Base-by-base conservation (phyloP, 2,329 filamentous ascomycete genomes). In the Nothophaeocryptopus gaeumannii region DNA sequence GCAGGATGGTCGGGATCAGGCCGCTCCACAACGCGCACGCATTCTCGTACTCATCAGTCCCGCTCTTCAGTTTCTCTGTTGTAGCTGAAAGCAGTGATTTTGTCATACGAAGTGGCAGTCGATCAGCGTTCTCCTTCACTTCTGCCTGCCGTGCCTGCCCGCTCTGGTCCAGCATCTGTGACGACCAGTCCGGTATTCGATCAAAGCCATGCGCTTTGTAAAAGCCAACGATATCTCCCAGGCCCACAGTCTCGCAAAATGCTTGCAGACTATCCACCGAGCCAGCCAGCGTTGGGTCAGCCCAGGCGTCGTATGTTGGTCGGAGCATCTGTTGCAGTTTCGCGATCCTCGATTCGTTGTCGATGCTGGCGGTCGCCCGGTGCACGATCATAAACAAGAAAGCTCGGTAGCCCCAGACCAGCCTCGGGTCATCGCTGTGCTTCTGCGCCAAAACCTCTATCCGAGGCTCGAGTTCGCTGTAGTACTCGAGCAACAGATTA, bases 351-450 rank as follows among this genome's bases (percentile, higher is more conserved):
- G 82, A 72, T n/a, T 77, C 76, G 13, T 80, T 78, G 58, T 95
- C 85, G 31, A 97, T 78, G 7, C 20, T 26, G 37, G 83, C 84
- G 15, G 79, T 84, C 32, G 89, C 84, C 52, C 93, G 89, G 69
- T 97, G 92, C 61, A 86, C 85, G 55, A 99, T 93, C 51, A 95
- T 93, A 67, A 99, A 95, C 1, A 97, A 77, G 56, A 97, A 92
- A 8, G 90, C 92, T 60, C 84, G 88, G 63, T 95, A 91, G 1
- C 91, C 89, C 63, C 93, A 85, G 50, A 88, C 83, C 30, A 91
- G 82, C 64, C 91, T 89, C 62, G 92, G 86, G 63, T 96, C 92
- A 29, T 87, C 73, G 46, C 80, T 79, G 29, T 86, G 82, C 40
- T 87, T 82, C 54, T 83, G 77, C 65, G 87, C 79, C 74, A 95